Base-by-base conservation (phyloP, 2,329 filamentous ascomycete genomes). In the Xylaria sp. region DNA sequence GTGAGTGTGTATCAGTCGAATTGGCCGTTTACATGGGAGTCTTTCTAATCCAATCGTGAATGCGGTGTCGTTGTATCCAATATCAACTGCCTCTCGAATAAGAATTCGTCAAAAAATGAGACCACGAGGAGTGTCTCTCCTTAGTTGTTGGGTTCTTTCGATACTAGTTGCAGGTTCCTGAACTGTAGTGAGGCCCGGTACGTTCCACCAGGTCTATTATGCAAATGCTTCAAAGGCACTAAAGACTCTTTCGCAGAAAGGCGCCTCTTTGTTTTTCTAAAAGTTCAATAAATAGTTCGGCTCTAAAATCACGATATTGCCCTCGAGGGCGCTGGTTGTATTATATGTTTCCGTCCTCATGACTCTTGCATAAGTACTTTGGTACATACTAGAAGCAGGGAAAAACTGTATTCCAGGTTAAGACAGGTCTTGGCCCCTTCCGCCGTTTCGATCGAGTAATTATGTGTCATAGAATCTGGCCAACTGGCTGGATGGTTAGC, bases 371-470 rank as follows among this genome's bases (percentile, higher is more conserved):
- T 39, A 25, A 13, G 53, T 48, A 43, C 50, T 30, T 60, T 46
- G 36, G 36, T 39, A 39, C 36, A 23, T 48, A 50, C 8, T 34
- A 57, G 30, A 39, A 18, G 39, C 57, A 60, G 50, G 32, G 52
- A 60, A 66, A 66, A 63, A 64, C 53, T 60, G 30, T 64, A 67
- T 52, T 57, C 23, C 58, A 62, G 32, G 60, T 46, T 56, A 61
- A 50, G 45, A 52, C 48, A 60, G 18, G 45, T 45, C 30, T 46
- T 65, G 41, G 52, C 57, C 36, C 43, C 34, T 30, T 36, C 34
- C 23, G 63, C 64, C n/a, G 67, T 77, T 78, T 77, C 69, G 69
- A 78, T 79, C 73, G 76, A 73, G 76, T 78, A 79, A 78, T 78
- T 78, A 79, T 79, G 77, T 78, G 77, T 78, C 76, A 78, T 78